phyloP scores from a whole-genome alignment of 768 basidiomycete genomes.

The Wakefieldia striispora region DNA sequence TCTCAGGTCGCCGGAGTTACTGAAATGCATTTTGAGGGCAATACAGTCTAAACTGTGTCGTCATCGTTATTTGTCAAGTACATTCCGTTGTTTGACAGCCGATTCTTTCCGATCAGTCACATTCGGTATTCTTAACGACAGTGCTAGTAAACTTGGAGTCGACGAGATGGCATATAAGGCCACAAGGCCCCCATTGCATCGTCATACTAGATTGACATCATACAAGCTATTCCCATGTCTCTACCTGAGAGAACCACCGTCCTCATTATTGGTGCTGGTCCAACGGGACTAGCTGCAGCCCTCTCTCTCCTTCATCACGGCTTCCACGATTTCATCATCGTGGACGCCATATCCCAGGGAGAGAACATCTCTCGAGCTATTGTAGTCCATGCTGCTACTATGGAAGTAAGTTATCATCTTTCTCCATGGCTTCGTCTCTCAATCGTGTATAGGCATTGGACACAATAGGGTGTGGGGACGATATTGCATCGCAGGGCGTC shows the following conservation, averaged over 20 bases:
- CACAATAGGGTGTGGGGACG: conserved; percentile 40
- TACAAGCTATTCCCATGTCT: conserved; percentile 8
- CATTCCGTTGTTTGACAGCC: no score
- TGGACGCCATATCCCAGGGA: conserved; percentile 37
- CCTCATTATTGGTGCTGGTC: conserved; percentile 52
- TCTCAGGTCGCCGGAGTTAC: no score
- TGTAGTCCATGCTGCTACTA: conserved; percentile 48
- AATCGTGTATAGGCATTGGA: conserved; percentile 42
- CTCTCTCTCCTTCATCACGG: conserved; percentile 43
- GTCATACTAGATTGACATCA: no score
- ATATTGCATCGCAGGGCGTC: conserved; percentile 38
- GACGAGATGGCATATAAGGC: no score
- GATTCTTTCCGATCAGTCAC: no score
- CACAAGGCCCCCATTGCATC: no score
- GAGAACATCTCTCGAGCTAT: conserved; percentile 43
- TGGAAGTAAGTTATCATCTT: conserved; percentile 39
- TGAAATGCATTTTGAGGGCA: no score
- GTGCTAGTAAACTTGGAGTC: no score
- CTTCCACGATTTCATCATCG: conserved; percentile 40
- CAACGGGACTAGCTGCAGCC: conserved; percentile 46
- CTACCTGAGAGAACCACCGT: conserved; percentile 39
- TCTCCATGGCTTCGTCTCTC: conserved; percentile 9
- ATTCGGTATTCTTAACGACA: no score
- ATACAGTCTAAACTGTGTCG: no score
- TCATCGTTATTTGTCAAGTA: no score